These are phyloP conservation scores for Dactylonectria macrodidyma DNA, from an alignment of 2,329 filamentous ascomycete species.

Conservation along the genomic window DNA sequence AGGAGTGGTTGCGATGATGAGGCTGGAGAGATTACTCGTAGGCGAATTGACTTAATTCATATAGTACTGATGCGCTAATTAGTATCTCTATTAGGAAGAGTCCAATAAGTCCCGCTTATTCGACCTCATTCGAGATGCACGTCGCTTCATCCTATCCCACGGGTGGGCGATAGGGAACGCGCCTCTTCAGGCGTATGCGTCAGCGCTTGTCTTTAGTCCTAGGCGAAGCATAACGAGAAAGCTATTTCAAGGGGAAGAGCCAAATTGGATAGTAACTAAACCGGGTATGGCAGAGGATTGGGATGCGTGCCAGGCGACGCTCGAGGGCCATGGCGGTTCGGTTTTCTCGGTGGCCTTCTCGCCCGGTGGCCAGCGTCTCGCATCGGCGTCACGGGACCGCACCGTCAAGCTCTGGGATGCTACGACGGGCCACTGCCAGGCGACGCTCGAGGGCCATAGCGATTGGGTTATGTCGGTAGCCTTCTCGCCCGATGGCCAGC, in stretches of 20 bases:
- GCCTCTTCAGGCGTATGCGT: neutral
- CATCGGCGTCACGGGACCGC: neutral
- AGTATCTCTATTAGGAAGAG: no score
- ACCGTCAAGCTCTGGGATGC: no score
- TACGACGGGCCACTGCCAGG: no score
- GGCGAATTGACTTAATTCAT: neutral
- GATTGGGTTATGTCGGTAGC: no score
- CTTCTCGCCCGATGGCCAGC: no score
- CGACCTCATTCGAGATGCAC: no score
- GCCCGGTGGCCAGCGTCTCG: neutral
- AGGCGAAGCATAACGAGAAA: neutral
- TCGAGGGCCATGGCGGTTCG: neutral
- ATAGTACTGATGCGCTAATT: no score
- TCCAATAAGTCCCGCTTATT: no score
- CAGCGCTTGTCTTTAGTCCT: neutral
- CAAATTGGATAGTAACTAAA: slow-evolving; percentile 1
- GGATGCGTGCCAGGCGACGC: neutral
- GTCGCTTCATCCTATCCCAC: neutral
- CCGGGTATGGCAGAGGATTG: neutral
- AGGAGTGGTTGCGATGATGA: neutral
- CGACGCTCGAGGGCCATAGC: no score
- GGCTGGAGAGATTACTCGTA: neutral
- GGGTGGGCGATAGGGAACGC: neutral
- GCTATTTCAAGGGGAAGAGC: neutral
- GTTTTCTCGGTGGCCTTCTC: neutral